Percentiles rank a stretch among this genome's conserved stretches.
Evolutionary conservation across 306 rosid genomes (phyloP).

Genomic region (Cucumis hystrix): DNA sequence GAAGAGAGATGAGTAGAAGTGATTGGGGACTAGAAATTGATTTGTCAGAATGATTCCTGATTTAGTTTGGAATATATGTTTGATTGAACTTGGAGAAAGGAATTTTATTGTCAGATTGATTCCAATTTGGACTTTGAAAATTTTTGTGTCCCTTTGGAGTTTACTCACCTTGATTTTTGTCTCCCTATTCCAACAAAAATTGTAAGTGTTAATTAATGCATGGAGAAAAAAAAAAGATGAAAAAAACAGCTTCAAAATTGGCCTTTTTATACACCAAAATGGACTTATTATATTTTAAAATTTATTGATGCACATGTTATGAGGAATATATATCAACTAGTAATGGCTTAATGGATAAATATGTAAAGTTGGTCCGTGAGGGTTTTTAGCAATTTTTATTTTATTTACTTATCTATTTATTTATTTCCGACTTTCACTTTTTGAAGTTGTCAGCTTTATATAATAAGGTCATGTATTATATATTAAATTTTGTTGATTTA

Average conservation of each 20-base stretch:
- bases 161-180: not conserved
- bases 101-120: not conserved
- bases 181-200: not conserved
- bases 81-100: not conserved
- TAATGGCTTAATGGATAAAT: not conserved
- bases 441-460: not conserved
- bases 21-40: not conserved
- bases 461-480: too few species aligned
- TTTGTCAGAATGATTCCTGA: slow-evolving; percentile 1
- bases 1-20: not conserved
- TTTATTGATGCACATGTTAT: not conserved
- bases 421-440: not conserved
- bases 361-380: not conserved
- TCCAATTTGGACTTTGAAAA: not conserved
- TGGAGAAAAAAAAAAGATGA: not conserved
- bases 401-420: too few species aligned
- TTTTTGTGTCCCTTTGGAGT: not conserved
- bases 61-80: not conserved
- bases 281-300: not conserved
- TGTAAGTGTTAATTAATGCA: not conserved
- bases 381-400: not conserved
- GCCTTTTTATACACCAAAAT: not conserved
- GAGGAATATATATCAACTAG: not conserved
- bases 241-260: not conserved
- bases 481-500: not conserved